phyloP scores from a whole-genome alignment of 768 basidiomycete species.

The Pleurotus tuber-regium region DNA sequence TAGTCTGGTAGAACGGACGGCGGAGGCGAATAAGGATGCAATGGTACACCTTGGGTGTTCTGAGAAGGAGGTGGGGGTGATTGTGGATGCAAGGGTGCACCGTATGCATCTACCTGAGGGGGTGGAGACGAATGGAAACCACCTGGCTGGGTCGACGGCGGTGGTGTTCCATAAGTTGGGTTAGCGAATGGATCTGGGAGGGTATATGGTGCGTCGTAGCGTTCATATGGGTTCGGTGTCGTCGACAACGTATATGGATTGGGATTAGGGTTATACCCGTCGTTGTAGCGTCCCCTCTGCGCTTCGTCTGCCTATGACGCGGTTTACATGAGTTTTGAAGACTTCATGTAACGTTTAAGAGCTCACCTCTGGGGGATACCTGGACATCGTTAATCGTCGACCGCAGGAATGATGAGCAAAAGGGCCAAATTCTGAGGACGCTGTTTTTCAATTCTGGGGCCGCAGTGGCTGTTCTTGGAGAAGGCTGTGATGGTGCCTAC shows the following conservation, averaged over 20 bases:
- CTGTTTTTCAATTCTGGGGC: neutral
- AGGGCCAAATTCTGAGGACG: neutral
- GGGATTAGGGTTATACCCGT: slow-evolving; percentile 57
- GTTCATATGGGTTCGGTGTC: slow-evolving; percentile 41
- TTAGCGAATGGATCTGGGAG: slow-evolving; percentile 21
- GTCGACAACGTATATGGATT: slow-evolving; percentile 39
- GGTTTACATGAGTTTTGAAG: neutral
- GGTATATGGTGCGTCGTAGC: slow-evolving; percentile 25
- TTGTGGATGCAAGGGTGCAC: slow-evolving; percentile 21
- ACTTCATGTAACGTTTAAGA: neutral
- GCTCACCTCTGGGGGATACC: slow-evolving; percentile 9
- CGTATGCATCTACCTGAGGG: slow-evolving; percentile 13
- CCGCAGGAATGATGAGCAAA: neutral
- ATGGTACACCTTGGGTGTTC: slow-evolving; percentile 15
- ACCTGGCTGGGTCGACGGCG: slow-evolving; percentile 21
- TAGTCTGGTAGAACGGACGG: slow-evolving; percentile 19
- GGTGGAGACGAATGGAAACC: slow-evolving; percentile 6
- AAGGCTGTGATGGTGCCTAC: neutral
- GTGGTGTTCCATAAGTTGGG: slow-evolving; percentile 19
- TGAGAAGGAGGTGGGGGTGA: slow-evolving; percentile 22
- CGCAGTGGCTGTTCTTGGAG: neutral
- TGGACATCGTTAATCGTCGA: neutral
- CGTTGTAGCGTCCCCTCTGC: slow-evolving; percentile 62
- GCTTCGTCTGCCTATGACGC: slow-evolving; percentile 56
- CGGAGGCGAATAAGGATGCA: slow-evolving; percentile 9